Evolutionary conservation across 2,329 filamentous ascomycete genomes (phyloP).

Genomic region (Penicillium sp.): DNA sequence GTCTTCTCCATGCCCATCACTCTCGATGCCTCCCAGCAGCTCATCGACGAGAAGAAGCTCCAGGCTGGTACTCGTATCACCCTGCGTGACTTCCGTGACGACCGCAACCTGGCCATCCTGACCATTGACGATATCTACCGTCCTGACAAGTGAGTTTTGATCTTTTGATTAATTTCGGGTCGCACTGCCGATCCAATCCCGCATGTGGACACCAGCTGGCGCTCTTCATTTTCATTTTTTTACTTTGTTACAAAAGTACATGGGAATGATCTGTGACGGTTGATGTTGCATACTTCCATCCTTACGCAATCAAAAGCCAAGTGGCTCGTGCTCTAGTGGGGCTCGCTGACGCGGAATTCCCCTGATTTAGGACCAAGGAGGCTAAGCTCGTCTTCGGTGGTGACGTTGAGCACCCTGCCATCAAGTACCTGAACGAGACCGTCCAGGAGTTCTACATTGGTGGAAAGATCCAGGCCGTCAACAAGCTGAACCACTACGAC

Average conservation of each 20-base stretch:
- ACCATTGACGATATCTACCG: slow-evolving; percentile 94
- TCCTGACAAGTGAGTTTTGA: slow-evolving; percentile 78
- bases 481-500: slow-evolving; percentile 96
- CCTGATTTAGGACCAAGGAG: slow-evolving; percentile 69
- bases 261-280: background rate
- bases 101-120: slow-evolving; percentile 92
- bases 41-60: slow-evolving; percentile 72
- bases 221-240: background rate
- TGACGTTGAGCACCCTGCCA: slow-evolving; percentile 85
- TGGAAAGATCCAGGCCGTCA: slow-evolving; percentile 93
- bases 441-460: slow-evolving; percentile 89
- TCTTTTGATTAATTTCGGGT: background rate
- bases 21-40: slow-evolving; percentile 76
- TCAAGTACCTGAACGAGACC: slow-evolving; percentile 82
- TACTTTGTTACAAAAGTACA: background rate
- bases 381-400: slow-evolving; percentile 93
- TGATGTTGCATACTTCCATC: slow-evolving; percentile 9
- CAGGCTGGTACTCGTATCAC: slow-evolving; percentile 81
- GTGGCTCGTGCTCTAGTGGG: slow-evolving; percentile 24
- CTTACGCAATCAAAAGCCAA: slow-evolving; percentile 11
- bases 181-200: slow-evolving; percentile 3
- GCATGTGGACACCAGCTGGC: background rate
- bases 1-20: slow-evolving; percentile 98
- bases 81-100: slow-evolving; percentile 92
- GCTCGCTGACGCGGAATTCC: slow-evolving; percentile 30